Evolutionary conservation across 768 basidiomycete genomes (phyloP).

Genomic region (Xerocomellus dryophilus): DNA sequence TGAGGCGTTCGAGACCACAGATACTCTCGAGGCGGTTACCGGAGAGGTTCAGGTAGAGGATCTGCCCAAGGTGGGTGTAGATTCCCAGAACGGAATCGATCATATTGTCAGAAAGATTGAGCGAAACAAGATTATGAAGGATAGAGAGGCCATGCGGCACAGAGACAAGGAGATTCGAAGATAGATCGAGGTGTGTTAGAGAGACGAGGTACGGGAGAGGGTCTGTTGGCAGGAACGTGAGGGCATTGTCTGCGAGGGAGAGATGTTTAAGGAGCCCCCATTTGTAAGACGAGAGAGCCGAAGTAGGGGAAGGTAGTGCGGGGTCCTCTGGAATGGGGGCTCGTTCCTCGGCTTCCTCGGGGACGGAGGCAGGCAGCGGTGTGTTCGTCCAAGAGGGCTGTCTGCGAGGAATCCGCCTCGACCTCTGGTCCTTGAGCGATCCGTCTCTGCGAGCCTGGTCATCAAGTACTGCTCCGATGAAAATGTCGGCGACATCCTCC

Average conservation of each 20-base stretch:
- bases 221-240: constrained; percentile 76
- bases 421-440: constrained; percentile 44
- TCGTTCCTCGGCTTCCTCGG: constrained; percentile 44
- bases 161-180: constrained; percentile 86
- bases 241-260: constrained; percentile 73
- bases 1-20: constrained; percentile 88
- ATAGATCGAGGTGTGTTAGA: constrained; percentile 82
- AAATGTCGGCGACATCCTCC: constrained; percentile 75
- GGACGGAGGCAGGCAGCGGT: constrained; percentile 54
- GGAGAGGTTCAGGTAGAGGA: constrained; percentile 76
- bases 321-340: constrained; percentile 15
- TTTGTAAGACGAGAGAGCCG: constrained; percentile 52
- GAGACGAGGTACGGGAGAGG: constrained; percentile 65
- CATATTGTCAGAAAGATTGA: constrained; percentile 97
- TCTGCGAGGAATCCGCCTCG: constrained; percentile 43
- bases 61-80: constrained; percentile 73
- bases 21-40: constrained; percentile 91
- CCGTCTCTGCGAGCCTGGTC: constrained; percentile 67
- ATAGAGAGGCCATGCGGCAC: constrained; percentile 74
- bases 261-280: constrained; percentile 79
- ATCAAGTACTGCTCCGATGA: constrained; percentile 73
- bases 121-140: constrained; percentile 79
- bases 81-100: constrained; percentile 93
- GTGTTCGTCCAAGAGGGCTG: constrained; percentile 49
- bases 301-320: constrained; percentile 27